These are phyloP conservation scores for Gelatoporia subvermispora DNA, from an alignment of 768 basidiomycete genomes.

Conservation along the genomic window DNA sequence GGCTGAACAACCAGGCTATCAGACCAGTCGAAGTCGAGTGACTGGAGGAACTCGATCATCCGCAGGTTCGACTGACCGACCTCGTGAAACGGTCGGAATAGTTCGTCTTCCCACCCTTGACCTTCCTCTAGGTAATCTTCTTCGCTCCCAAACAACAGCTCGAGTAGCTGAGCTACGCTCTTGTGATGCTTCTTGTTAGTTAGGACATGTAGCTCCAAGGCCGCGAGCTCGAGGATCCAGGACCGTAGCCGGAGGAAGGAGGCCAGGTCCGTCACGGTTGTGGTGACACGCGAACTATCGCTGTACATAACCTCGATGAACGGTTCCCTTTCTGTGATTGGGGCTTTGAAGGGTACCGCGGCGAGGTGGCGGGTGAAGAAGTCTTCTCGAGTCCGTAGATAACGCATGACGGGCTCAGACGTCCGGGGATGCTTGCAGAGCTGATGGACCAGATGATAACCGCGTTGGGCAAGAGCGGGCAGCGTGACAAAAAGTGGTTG, in stretches of 20 bases:
- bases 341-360: constrained; percentile 62
- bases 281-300: constrained; percentile 65
- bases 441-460: constrained; percentile 78
- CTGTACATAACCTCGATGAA: constrained; percentile 60
- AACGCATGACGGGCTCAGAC: constrained; percentile 75
- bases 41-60: constrained; percentile 85
- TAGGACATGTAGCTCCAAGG: constrained; percentile 84
- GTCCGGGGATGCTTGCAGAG: constrained; percentile 85
- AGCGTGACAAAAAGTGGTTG: constrained; percentile 58
- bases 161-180: constrained; percentile 66
- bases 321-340: constrained; percentile 43
- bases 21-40: constrained; percentile 83
- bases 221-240: constrained; percentile 78
- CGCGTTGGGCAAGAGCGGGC: constrained; percentile 80
- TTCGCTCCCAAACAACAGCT: constrained; percentile 75
- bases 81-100: constrained; percentile 59
- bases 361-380: constrained; percentile 87
- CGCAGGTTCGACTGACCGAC: constrained; percentile 79
- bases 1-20: constrained; percentile 63
- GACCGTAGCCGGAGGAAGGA: constrained; percentile 82
- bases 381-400: constrained; percentile 81
- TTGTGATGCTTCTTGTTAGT: constrained; percentile 75
- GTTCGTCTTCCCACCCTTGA: constrained; percentile 41
- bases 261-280: constrained; percentile 62
- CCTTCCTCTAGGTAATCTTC: constrained; percentile 39